A percentile compares a stretch with the other conserved stretches of the same genome.
These are phyloP conservation scores for Monascus ruber DNA, from an alignment of 2,329 filamentous ascomycete genomes.

Conservation along the genomic window DNA sequence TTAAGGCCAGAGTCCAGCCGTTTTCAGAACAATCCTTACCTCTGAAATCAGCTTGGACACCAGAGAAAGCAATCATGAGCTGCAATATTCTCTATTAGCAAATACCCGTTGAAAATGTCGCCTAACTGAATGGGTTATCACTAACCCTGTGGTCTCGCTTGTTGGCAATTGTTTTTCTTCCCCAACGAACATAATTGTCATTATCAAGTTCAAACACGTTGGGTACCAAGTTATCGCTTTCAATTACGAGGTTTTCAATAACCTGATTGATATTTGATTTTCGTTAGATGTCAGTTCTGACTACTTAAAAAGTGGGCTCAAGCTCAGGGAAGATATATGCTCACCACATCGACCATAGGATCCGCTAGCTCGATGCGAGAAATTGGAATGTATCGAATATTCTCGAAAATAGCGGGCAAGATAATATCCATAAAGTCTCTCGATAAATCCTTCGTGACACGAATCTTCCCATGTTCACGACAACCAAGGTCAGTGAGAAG, in stretches of 20 bases:
- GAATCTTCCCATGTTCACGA: conserved; percentile 69
- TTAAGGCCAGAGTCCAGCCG: too few relatives aligned
- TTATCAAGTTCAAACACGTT: conserved; percentile 80
- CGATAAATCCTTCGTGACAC: conserved; percentile 85
- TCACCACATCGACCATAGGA: conserved; percentile 60
- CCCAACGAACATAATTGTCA: conserved; percentile 93
- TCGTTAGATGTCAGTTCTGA: not conserved
- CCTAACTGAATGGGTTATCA: not conserved
- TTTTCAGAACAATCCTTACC: conserved; percentile 12
- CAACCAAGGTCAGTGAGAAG: conserved; percentile 85
- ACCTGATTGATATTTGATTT: conserved; percentile 29
- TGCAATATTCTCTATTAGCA: conserved; percentile 2
- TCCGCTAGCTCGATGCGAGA: conserved; percentile 91
- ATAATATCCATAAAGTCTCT: conserved; percentile 85
- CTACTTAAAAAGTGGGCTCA: not conserved
- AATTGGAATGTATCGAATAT: conserved; percentile 78
- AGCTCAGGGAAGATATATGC: conserved; percentile 3
- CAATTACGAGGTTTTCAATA: conserved; percentile 87
- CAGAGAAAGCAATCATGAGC: conserved; percentile 72
- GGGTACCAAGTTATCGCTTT: conserved; percentile 93
- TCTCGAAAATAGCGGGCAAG: conserved; percentile 70
- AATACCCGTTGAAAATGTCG: too few relatives aligned
- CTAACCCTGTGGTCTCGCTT: conserved; percentile 65
- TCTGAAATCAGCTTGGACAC: conserved; percentile 82
- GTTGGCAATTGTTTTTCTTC: conserved; percentile 73